Evolutionary conservation across 805 yeast species (phyloP).

Genomic region (Saturnispora mendoncae): DNA sequence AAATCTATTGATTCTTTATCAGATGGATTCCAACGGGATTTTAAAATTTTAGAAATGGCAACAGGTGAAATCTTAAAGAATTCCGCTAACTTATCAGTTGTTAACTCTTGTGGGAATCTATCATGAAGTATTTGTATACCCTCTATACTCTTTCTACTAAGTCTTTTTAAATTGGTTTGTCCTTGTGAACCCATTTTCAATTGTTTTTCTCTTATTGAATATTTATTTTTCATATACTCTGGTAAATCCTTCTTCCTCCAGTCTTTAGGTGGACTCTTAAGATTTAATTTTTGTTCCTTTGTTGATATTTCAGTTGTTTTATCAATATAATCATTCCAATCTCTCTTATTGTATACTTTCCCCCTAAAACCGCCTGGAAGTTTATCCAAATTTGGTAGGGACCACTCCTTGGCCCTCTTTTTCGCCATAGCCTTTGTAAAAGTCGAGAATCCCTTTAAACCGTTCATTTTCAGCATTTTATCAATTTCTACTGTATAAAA

Average conservation of each 20-base stretch:
- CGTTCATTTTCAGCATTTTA: not conserved
- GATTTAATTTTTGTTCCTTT: conserved; percentile 6
- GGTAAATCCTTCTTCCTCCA: conserved; percentile 43
- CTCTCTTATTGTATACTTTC: conserved; percentile 25
- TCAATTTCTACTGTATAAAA: too few relatives aligned
- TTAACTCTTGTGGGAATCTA: conserved; percentile 48
- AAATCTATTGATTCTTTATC: conserved; percentile 40
- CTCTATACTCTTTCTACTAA: conserved; percentile 63
- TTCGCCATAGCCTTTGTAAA: not conserved
- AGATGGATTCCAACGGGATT: conserved; percentile 66
- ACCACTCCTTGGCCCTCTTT: conserved; percentile 27
- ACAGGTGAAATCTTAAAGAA: conserved; percentile 71
- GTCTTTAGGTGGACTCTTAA: conserved; percentile 33
- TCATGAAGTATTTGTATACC: conserved; percentile 49
- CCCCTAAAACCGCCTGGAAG: conserved; percentile 30
- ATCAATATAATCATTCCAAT: conserved; percentile 21
- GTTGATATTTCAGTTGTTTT: conserved; percentile 10
- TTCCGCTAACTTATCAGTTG: conserved; percentile 49
- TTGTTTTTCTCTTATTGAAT: conserved; percentile 53
- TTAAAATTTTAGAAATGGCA: conserved; percentile 69
- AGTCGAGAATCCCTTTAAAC: not conserved
- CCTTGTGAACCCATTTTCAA: conserved; percentile 29
- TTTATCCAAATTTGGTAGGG: conserved; percentile 28
- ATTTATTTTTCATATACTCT: conserved; percentile 64
- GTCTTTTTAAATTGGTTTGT: conserved; percentile 46